A percentile compares a stretch with the other conserved stretches of the same genome.
Conservation (phyloP, 495 filamentous ascomycete species). For the Baudoinia panamericana region DNA sequence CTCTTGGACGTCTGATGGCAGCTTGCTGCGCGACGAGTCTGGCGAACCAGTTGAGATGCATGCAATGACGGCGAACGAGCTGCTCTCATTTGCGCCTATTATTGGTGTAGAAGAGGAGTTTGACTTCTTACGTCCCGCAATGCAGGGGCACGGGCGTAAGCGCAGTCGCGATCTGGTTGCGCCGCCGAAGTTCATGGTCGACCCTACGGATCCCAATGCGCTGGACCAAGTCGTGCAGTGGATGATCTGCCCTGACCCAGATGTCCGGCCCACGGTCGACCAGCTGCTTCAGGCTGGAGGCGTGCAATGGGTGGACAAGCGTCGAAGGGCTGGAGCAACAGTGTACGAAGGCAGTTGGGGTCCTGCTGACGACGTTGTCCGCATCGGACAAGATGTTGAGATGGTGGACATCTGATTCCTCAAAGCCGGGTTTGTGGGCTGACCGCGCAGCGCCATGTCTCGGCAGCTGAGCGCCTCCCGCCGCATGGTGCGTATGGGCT, state of each 20-base stretch:
- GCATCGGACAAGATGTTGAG: constrained; percentile 47
- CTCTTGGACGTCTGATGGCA: constrained; percentile 59
- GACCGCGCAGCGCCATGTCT: too few relatives aligned
- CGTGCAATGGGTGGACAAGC: constrained; percentile 58
- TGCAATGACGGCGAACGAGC: constrained; percentile 6
- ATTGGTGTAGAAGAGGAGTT: constrained; percentile 14
- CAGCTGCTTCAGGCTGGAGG: constrained; percentile 56
- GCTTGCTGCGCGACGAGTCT: constrained; percentile 58
- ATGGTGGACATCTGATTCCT: constrained; percentile 49
- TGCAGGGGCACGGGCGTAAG: constrained; percentile 18
- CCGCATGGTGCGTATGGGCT: too few relatives aligned
- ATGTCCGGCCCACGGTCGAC: constrained; percentile 57
- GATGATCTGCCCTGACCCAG: constrained; percentile 72
- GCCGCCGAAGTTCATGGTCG: constrained; percentile 76
- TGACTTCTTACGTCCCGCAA: constrained; percentile 14
- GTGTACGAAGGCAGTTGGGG: constrained; percentile 95
- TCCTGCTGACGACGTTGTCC: constrained; percentile 56
- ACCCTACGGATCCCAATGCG: constrained; percentile 51
- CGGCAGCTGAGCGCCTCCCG: too few relatives aligned
- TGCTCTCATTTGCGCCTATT: constrained; percentile 11
- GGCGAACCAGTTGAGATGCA: constrained; percentile 44
- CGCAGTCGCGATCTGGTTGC: constrained; percentile 52
- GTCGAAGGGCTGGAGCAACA: constrained; percentile 71
- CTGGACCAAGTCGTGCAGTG: constrained; percentile 72
- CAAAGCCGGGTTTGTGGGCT: too few relatives aligned